Conservation (phyloP, 768 basidiomycete genomes). For the Lyophyllum shimeji region DNA sequence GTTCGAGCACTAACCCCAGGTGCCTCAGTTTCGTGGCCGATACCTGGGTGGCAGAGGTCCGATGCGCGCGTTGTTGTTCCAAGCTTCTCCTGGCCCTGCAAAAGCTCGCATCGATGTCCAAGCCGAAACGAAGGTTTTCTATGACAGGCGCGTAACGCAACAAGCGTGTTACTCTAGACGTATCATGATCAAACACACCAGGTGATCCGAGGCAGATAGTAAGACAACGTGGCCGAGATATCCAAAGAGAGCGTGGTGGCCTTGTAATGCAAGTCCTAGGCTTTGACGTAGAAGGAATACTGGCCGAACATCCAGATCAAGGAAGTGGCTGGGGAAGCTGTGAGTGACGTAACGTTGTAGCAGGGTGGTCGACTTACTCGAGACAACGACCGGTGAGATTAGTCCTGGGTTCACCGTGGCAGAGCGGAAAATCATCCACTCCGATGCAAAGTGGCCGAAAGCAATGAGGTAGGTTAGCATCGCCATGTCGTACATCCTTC, state of each 20-base stretch:
- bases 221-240: neutral
- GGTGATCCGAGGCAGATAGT: neutral
- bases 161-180: neutral
- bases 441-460: conserved; percentile 85
- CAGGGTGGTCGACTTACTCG: conserved; percentile 55
- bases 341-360: conserved; percentile 2
- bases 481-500: conserved; percentile 89
- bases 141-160: neutral
- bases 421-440: conserved; percentile 80
- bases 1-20: neutral
- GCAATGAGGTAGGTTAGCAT: conserved; percentile 88
- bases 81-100: neutral
- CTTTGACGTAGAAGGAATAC: conserved; percentile 75
- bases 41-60: neutral
- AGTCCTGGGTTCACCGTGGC: conserved; percentile 60
- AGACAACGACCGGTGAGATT: conserved; percentile 78
- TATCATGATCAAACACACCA: neutral
- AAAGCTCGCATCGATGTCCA: neutral
- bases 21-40: neutral
- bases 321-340: conserved; percentile 48
- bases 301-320: conserved; percentile 86
- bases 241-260: neutral
- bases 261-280: conserved; percentile 3
- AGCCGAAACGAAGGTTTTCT: neutral
- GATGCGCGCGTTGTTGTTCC: neutral